These are phyloP conservation scores for Sutorius eximius DNA, from an alignment of 1,284 basidiomycete genomes.

Conservation along the genomic window DNA sequence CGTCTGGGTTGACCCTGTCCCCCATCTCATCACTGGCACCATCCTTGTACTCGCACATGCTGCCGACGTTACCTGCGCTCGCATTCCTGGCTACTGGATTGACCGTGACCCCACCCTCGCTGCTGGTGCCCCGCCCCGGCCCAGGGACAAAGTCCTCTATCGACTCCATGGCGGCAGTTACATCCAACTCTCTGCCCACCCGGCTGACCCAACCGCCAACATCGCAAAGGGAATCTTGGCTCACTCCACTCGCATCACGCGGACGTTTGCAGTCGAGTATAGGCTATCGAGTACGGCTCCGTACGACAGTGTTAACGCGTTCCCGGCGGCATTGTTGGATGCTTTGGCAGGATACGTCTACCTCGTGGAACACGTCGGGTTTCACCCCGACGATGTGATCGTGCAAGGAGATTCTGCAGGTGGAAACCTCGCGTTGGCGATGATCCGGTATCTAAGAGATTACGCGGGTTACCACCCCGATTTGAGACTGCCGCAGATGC, in stretches of 20 bases:
- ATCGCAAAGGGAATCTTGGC: conserved; percentile 32
- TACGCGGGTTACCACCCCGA: conserved; percentile 16
- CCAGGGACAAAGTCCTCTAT: conserved; percentile 39
- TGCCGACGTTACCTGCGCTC: conserved; percentile 27
- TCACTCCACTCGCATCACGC: conserved; percentile 22
- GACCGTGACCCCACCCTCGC: conserved; percentile 21
- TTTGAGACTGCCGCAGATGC: conserved; percentile 24
- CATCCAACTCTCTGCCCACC: conserved; percentile 30
- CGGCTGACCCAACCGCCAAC: conserved; percentile 23
- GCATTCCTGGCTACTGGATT: conserved; percentile 42
- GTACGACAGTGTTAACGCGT: conserved; percentile 34
- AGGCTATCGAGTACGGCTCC: conserved; percentile 37
- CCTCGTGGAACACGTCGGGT: conserved; percentile 44
- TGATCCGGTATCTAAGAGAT: conserved; percentile 42
- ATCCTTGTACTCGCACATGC: conserved; percentile 15
- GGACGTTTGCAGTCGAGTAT: conserved; percentile 47
- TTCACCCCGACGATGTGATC: conserved; percentile 50
- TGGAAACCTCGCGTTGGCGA: conserved; percentile 54
- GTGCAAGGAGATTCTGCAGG: conserved; percentile 64
- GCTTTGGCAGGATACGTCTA: conserved; percentile 53
- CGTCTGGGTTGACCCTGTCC: conserved; percentile 24
- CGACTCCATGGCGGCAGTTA: conserved; percentile 37
- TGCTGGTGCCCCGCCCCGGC: conserved; percentile 10
- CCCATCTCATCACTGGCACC: conserved; percentile 23
- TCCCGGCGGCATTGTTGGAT: conserved; percentile 57